Conservation (phyloP, 1,284 basidiomycete genomes). For the Peniophora sp. region DNA sequence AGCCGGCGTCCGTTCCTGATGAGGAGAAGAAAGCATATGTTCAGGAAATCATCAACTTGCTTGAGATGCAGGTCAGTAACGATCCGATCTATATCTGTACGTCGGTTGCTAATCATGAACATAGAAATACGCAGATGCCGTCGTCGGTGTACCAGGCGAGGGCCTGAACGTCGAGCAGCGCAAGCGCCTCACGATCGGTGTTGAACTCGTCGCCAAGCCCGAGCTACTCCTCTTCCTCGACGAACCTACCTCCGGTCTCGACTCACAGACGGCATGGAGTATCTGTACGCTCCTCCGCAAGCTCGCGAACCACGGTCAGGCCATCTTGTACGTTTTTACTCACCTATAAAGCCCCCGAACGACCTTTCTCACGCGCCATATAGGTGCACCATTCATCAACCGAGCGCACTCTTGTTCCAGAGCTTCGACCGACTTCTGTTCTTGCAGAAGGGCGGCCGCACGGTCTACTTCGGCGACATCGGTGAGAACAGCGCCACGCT, state of each 20-base stretch:
- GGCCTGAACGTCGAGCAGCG: constrained; percentile 69
- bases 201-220: constrained; percentile 80
- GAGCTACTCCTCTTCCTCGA: constrained; percentile 73
- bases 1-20: constrained; percentile 61
- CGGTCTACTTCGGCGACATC: background rate
- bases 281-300: background rate
- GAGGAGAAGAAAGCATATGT: constrained; percentile 79
- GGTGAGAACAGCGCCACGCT: constrained; percentile 5
- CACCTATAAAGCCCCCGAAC: no score
- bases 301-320: background rate
- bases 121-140: constrained; percentile 54
- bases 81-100: no score
- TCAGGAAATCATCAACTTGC: constrained; percentile 62
- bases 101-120: no score
- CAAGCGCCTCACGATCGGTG: constrained; percentile 83
- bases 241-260: constrained; percentile 42
- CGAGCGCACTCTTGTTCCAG: background rate
- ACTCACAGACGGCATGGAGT: constrained; percentile 76
- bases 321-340: background rate
- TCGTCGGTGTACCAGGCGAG: constrained; percentile 32
- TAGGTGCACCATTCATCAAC: constrained; percentile 1
- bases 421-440: constrained; percentile 13
- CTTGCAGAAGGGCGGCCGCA: constrained; percentile 9
- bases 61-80: constrained; percentile 32
- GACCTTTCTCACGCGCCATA: no score